Conservation (phyloP, 2,329 filamentous ascomycete species). For the Colletotrichum gigasporum region DNA sequence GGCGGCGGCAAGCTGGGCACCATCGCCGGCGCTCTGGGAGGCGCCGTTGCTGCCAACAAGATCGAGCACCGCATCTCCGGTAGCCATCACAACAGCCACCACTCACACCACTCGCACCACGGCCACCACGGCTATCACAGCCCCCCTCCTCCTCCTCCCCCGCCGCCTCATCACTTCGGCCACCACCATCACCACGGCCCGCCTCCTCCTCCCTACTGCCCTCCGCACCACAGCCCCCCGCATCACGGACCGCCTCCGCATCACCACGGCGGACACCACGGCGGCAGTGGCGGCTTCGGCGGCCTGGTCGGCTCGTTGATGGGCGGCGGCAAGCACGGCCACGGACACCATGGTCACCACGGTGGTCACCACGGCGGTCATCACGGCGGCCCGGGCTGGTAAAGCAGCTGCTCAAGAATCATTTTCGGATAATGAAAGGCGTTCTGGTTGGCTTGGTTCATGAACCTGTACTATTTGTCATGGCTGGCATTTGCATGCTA, state of each 20-base stretch:
- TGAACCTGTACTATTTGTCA: neutral
- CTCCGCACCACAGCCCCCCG: constrained; percentile 21
- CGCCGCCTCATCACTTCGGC: neutral
- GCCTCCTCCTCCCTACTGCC: constrained; percentile 9
- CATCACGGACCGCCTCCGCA: constrained; percentile 6
- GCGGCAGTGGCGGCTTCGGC: constrained; percentile 35
- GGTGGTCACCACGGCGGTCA: neutral
- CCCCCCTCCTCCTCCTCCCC: neutral
- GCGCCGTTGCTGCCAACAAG: constrained; percentile 64
- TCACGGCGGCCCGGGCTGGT: constrained; percentile 10
- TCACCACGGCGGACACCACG: constrained; percentile 22
- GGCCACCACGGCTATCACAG: constrained; percentile 31
- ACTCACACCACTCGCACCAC: constrained; percentile 5
- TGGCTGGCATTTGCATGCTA: neutral
- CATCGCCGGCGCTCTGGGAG: constrained; percentile 60
- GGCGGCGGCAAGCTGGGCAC: constrained; percentile 64
- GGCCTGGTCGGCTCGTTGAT: constrained; percentile 34
- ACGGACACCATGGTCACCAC: neutral
- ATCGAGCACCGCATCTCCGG: constrained; percentile 55
- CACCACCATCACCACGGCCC: constrained; percentile 15
- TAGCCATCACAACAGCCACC: constrained; percentile 10
- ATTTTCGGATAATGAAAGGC: neutral
- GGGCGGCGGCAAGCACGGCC: constrained; percentile 17
- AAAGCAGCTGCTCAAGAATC: neutral
- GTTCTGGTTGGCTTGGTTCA: neutral